phyloP scores from a whole-genome alignment of 2,329 filamentous ascomycete genomes.

The Fusarium nodosum region DNA sequence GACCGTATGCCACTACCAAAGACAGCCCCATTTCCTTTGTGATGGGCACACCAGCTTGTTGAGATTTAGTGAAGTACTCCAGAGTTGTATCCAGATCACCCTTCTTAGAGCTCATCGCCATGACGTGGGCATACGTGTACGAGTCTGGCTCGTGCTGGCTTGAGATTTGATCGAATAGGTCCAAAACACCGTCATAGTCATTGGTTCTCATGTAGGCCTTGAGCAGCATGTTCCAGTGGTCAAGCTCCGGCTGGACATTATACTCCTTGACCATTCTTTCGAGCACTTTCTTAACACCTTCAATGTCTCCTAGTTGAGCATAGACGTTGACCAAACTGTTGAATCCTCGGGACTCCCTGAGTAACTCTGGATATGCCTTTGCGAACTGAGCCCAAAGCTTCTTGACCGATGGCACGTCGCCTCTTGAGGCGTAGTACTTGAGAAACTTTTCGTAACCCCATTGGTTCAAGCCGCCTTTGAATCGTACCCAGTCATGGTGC shows the following conservation, averaged over 20 bases:
- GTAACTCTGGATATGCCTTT: conserved; percentile 53
- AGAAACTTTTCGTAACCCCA: conserved; percentile 65
- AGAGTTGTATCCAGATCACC: conserved; percentile 81
- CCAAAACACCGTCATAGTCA: conserved; percentile 75
- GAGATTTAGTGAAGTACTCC: conserved; percentile 74
- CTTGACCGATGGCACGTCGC: conserved; percentile 62
- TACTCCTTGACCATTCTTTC: conserved; percentile 70
- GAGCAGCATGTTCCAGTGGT: conserved; percentile 83
- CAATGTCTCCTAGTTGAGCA: conserved; percentile 75
- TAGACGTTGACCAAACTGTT: conserved; percentile 78
- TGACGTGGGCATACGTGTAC: conserved; percentile 78
- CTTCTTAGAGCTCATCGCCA: conserved; percentile 76
- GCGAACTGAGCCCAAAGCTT: conserved; percentile 62
- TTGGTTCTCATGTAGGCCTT: conserved; percentile 75
- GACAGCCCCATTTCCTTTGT: conserved; percentile 71
- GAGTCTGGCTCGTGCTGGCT: conserved; percentile 66
- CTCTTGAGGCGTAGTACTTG: conserved; percentile 62
- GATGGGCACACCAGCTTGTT: conserved; percentile 63
- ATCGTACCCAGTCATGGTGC: conserved; percentile 63
- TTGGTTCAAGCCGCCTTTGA: conserved; percentile 57
- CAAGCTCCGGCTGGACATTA: conserved; percentile 67
- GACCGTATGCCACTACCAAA: conserved; percentile 76
- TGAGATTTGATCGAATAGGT: conserved; percentile 72
- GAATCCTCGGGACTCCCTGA: conserved; percentile 57
- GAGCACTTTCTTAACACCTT: conserved; percentile 72